Evolutionary conservation across 495 filamentous ascomycete genomes (phyloP).

Genomic region (Friedmanniomyces endolithicus): DNA sequence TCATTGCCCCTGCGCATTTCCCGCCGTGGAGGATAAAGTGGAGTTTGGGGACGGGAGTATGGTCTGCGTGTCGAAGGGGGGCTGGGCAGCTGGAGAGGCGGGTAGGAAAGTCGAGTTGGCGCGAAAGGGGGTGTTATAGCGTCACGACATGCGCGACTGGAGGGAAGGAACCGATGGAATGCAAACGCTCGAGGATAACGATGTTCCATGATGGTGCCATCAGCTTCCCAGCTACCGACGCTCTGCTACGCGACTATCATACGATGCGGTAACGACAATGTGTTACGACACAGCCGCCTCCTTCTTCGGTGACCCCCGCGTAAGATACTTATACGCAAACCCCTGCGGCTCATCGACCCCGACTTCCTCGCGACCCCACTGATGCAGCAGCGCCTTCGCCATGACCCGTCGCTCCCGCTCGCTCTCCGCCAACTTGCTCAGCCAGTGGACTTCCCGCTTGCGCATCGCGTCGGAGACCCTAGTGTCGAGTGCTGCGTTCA

Average conservation of each 20-base stretch:
- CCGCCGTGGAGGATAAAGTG: conserved; percentile 71
- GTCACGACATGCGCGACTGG: no score
- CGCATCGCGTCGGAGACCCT: conserved; percentile 1
- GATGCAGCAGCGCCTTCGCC: conserved; percentile 24
- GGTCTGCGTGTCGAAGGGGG: conserved; percentile 70
- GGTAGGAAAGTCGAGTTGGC: conserved; percentile 32
- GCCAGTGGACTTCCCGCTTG: conserved; percentile 9
- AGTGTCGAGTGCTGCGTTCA: conserved; percentile 5
- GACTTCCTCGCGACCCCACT: conserved; percentile 28
- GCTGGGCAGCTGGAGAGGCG: conserved; percentile 42
- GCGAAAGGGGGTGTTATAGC: conserved; percentile 60
- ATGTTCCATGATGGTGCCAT: neutral
- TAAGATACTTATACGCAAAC: conserved; percentile 26
- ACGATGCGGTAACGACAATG: neutral
- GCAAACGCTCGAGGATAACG: no score
- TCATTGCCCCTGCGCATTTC: conserved; percentile 83
- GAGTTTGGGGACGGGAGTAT: conserved; percentile 73
- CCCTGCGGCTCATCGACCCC: conserved; percentile 21
- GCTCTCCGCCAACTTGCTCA: conserved; percentile 9
- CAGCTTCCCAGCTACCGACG: no score
- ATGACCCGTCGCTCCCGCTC: conserved; percentile 23
- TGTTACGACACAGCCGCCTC: neutral
- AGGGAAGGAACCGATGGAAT: no score
- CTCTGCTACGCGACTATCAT: no score
- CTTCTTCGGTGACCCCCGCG: neutral